Percentiles rank a stretch among this genome's conserved stretches.
Conservation (phyloP, 495 filamentous ascomycete species). For the Aspergillus sparsus region DNA sequence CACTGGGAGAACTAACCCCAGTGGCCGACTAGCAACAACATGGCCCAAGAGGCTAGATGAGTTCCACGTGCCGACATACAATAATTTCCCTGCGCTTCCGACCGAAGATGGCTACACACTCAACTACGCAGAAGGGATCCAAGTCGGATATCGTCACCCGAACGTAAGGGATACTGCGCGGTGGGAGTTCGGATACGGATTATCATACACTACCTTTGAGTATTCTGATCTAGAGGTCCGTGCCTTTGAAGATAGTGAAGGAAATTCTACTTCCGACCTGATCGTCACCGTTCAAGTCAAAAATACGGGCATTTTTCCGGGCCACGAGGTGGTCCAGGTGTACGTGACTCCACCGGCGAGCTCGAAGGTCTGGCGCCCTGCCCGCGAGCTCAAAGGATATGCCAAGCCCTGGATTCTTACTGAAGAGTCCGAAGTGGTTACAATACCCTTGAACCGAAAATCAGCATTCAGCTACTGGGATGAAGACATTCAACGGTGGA, state of each 20-base stretch:
- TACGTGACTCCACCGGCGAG: not conserved
- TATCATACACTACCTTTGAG: slow-evolving; percentile 3
- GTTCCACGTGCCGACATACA: not conserved
- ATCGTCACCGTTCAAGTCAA: not conserved
- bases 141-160: slow-evolving; percentile 2
- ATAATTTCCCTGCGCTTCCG: slow-evolving; percentile 1
- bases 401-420: not conserved
- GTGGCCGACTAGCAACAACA: slow-evolving; percentile 6
- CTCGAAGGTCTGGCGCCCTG: slow-evolving; percentile 5
- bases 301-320: slow-evolving; percentile 3
- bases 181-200: slow-evolving; percentile 6
- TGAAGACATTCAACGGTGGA: slow-evolving; percentile 1
- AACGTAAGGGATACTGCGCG: not conserved
- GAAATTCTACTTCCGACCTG: not conserved
- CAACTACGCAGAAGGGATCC: slow-evolving; percentile 5
- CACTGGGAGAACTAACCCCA: slow-evolving; percentile 1
- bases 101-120: slow-evolving; percentile 1
- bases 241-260: not conserved
- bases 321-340: slow-evolving; percentile 8
- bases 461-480: slow-evolving; percentile 9
- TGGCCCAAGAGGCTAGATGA: slow-evolving; percentile 3
- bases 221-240: not conserved
- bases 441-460: not conserved
- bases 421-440: not conserved
- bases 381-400: slow-evolving; percentile 9